A percentile compares a stretch with the other conserved stretches of the same genome.
Evolutionary conservation across 2,329 filamentous ascomycete genomes (phyloP).

Genomic region (Alternaria sp.): DNA sequence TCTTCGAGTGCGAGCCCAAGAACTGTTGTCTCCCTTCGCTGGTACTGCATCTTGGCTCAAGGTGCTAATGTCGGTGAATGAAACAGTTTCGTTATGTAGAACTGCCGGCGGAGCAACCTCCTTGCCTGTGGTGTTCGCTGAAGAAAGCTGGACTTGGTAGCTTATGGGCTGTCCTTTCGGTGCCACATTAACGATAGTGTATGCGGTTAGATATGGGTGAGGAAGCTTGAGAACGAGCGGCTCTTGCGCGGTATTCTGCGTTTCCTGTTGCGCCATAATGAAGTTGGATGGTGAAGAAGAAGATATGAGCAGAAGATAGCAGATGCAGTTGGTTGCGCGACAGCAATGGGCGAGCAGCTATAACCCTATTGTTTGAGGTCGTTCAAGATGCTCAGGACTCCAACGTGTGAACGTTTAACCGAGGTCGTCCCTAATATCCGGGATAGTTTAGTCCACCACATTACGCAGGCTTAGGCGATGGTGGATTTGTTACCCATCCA

Average conservation of each 20-base stretch:
- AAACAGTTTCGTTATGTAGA: constrained; percentile 39
- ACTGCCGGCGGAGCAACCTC: constrained; percentile 32
- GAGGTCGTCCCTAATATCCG: constrained; percentile 33
- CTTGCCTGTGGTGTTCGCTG: constrained; percentile 26
- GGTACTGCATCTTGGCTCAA: constrained; percentile 35
- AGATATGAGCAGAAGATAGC: constrained; percentile 3
- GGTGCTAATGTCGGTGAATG: constrained; percentile 43
- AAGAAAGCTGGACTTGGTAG: constrained; percentile 34
- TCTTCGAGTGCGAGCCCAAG: constrained; percentile 57
- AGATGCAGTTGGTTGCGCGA: constrained; percentile 3
- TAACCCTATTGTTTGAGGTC: constrained; percentile 16
- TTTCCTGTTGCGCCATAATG: constrained; percentile 32
- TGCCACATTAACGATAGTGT: constrained; percentile 38
- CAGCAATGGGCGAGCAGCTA: constrained; percentile 5
- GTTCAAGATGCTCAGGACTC: constrained; percentile 11
- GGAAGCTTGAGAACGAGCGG: constrained; percentile 46
- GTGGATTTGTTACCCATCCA: constrained; percentile 23
- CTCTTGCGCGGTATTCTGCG: constrained; percentile 21
- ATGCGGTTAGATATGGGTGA: constrained; percentile 50
- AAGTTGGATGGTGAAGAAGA: neutral
- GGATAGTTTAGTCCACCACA: constrained; percentile 20
- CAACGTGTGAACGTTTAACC: constrained; percentile 25
- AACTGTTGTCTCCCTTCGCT: constrained; percentile 45
- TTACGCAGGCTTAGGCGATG: constrained; percentile 35
- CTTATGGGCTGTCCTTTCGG: constrained; percentile 27